Base-by-base conservation (phyloP, 2,329 filamentous ascomycete species). In the Coniochaeta sp. region DNA sequence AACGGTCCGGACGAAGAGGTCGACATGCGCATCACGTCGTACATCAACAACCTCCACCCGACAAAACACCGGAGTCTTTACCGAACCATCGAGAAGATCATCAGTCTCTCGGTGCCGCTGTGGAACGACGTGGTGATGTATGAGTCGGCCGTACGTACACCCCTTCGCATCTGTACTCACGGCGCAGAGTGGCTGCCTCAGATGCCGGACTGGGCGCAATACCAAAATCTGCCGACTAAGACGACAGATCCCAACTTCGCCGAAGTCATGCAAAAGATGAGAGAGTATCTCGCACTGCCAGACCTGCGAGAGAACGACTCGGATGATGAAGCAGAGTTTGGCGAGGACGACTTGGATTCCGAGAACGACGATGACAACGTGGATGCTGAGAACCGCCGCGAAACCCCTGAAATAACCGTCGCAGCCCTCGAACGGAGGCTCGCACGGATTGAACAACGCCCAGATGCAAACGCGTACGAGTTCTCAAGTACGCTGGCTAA, bases 261-360 rank as follows among this genome's bases (percentile, higher is more conserved):
- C 16, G 60, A 62, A 55, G 60, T 65, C 26, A 61, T 66, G 42
- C 57, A 55, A 22, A 55, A 59, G 52, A 61, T 65, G 30, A 65
- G 32, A 36, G 58, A 32, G 22, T 59, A 42, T 17, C 50, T 59
- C n/a, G 40, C 58, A 10, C 58, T 36, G 14, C 58, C 58, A 24
- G 50, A 59, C 16, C 28, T 32, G 6, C 47, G 47, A 1, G 58
- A 47, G 19, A 59, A 72, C 59, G 71, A 70, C 59, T 58, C 62
- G 9, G 63, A 65, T 32, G 72, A 69, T 69, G 61, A 71, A 0
- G 68, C 68, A 6, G 47, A 62, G 12, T 55, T 60, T 14, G 56
- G 58, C 22, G 65, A 67, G 16, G 28, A 59, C 12, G 34, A 47
- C 2, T 61, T 60, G 12, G 60, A 61, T 22, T 57, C 62, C 24